A percentile compares a stretch with the other conserved stretches of the same genome.
phyloP scores from a whole-genome alignment of 441 rosid species.

The Viola pubescens region DNA sequence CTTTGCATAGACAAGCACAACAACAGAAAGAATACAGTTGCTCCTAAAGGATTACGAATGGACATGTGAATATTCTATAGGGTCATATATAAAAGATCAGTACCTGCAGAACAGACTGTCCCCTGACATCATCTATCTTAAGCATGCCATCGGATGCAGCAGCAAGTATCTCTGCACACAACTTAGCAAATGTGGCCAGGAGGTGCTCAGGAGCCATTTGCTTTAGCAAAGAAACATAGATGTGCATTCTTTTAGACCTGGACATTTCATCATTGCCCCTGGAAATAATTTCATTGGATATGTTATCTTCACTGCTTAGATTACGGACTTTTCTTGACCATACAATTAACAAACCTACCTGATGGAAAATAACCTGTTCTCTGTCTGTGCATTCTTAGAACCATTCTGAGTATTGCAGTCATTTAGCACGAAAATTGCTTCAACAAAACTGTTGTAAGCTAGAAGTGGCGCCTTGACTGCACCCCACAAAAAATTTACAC shows the following conservation, averaged over 20 bases:
- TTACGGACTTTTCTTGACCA: not conserved
- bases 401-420: slow-evolving; percentile 60
- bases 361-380: slow-evolving; percentile 54
- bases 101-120: slow-evolving; percentile 90
- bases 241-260: slow-evolving; percentile 79
- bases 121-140: slow-evolving; percentile 56
- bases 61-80: not conserved
- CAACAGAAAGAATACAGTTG: not conserved
- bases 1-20: not conserved
- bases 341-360: slow-evolving; percentile 32
- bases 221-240: slow-evolving; percentile 67
- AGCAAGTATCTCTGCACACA: slow-evolving; percentile 91
- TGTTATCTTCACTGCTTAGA: slow-evolving; percentile 2
- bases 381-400: slow-evolving; percentile 44
- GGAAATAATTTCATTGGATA: slow-evolving; percentile 14
- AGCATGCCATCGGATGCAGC: slow-evolving; percentile 94
- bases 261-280: slow-evolving; percentile 77
- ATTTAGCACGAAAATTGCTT: slow-evolving; percentile 81
- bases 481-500: slow-evolving; percentile 11
- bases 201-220: slow-evolving; percentile 99
- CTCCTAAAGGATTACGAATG: not conserved
- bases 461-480: slow-evolving; percentile 91
- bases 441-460: slow-evolving; percentile 96
- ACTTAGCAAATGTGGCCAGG: slow-evolving; percentile 84
- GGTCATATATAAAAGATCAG: not conserved